Evolutionary conservation across 768 basidiomycete species (phyloP).

Genomic region (Bullera alba): DNA sequence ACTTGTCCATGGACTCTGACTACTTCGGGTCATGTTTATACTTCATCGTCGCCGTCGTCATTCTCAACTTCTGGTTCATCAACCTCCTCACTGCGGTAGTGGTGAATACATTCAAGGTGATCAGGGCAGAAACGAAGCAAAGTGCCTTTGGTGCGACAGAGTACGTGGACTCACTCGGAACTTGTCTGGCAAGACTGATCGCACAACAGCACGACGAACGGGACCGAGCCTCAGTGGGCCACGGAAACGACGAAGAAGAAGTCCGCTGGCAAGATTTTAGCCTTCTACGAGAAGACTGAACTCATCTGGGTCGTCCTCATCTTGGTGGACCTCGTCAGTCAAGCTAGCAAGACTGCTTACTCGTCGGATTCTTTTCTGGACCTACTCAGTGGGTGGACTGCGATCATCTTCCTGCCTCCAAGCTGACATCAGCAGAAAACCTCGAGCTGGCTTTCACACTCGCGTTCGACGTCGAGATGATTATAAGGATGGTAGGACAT

Average conservation of each 20-base stretch:
- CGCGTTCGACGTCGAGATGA: slow-evolving; percentile 81
- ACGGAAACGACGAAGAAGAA: slow-evolving; percentile 18
- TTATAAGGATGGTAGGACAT: slow-evolving; percentile 62
- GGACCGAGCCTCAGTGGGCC: slow-evolving; percentile 21
- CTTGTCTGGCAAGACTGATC: too few species aligned
- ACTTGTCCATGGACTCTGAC: slow-evolving; percentile 78
- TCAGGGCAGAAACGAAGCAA: slow-evolving; percentile 74
- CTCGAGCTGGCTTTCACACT: slow-evolving; percentile 71
- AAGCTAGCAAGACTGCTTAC: slow-evolving; percentile 23
- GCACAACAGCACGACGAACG: neutral
- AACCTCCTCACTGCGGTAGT: slow-evolving; percentile 94
- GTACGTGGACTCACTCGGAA: too few species aligned
- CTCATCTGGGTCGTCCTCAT: slow-evolving; percentile 35
- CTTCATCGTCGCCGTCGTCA: slow-evolving; percentile 73
- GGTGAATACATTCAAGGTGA: slow-evolving; percentile 82
- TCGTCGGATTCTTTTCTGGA: slow-evolving; percentile 14
- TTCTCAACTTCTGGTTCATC: slow-evolving; percentile 81
- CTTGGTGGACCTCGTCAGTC: slow-evolving; percentile 30
- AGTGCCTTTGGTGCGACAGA: slow-evolving; percentile 79
- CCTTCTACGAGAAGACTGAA: slow-evolving; percentile 31
- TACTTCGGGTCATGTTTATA: slow-evolving; percentile 81
- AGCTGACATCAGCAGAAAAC: slow-evolving; percentile 50
- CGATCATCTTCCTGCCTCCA: slow-evolving; percentile 47
- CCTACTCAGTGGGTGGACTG: slow-evolving; percentile 24
- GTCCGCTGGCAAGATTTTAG: slow-evolving; percentile 8